These are phyloP conservation scores for Mycena maculata DNA, from an alignment of 768 basidiomycete species.

Conservation along the genomic window DNA sequence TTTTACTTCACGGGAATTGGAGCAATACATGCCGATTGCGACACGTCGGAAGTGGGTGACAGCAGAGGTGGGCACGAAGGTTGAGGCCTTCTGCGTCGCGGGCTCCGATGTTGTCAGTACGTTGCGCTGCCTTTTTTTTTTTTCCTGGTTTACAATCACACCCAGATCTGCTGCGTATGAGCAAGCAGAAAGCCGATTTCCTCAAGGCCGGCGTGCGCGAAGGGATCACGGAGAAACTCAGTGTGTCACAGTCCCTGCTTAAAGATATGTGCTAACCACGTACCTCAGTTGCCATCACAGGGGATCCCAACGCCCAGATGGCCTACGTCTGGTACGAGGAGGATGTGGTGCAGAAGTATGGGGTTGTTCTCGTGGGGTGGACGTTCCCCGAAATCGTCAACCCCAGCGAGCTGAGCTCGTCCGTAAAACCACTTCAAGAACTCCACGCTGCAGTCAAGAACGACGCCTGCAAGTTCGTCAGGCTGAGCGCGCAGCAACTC, in stretches of 20 bases:
- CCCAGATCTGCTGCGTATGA: background rate
- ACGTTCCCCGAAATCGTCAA: background rate
- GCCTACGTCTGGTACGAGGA: background rate
- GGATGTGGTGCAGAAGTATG: background rate
- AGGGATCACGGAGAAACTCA: background rate
- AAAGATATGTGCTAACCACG: background rate
- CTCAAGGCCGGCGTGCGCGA: background rate
- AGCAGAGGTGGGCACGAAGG: constrained; percentile 7
- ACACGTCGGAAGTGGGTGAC: constrained; percentile 12
- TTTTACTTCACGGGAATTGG: constrained; percentile 29
- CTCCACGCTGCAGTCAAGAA: background rate
- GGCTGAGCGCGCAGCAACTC: background rate
- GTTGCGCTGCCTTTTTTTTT: background rate
- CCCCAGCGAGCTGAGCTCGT: background rate
- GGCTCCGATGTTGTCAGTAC: constrained; percentile 21
- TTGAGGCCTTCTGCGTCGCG: constrained; percentile 28
- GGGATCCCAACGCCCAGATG: background rate
- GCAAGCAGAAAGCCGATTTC: background rate
- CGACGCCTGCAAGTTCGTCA: background rate
- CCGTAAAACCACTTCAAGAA: background rate
- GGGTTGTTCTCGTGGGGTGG: background rate
- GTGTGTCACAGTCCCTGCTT: background rate
- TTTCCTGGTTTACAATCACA: too few species aligned
- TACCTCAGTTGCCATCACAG: background rate
- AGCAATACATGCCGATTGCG: constrained; percentile 33